These are phyloP conservation scores for Metarhizium brunneum DNA, from an alignment of 2,329 filamentous ascomycete genomes.

Conservation along the genomic window DNA sequence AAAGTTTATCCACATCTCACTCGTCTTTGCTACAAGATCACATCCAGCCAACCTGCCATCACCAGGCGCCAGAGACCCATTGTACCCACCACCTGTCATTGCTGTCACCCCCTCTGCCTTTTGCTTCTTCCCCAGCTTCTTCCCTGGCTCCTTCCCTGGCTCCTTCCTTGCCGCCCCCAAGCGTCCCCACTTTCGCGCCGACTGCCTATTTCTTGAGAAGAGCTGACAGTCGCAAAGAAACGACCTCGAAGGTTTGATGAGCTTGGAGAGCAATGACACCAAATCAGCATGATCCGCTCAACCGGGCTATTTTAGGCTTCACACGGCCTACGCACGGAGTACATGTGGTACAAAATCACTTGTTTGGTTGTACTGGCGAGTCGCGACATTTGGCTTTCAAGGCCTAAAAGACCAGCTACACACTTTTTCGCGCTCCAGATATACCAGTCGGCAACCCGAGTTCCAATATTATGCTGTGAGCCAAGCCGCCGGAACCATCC, in stretches of 20 bases:
- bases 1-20: too few relatives aligned
- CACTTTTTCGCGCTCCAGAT: neutral
- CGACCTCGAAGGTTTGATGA: neutral
- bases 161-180: neutral
- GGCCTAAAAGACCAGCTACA: neutral
- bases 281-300: neutral
- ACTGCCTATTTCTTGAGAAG: neutral
- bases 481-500: neutral
- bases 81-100: too few relatives aligned
- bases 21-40: too few relatives aligned
- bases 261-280: neutral
- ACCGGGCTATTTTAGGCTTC: neutral
- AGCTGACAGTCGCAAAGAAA: neutral
- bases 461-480: neutral
- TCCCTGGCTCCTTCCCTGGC: too few relatives aligned
- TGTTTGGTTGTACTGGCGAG: neutral
- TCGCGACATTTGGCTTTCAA: neutral
- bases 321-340: neutral
- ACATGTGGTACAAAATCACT: neutral
- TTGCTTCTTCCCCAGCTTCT: too few relatives aligned
- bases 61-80: neutral
- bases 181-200: neutral
- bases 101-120: too few relatives aligned
- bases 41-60: neutral
- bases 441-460: neutral